These are phyloP conservation scores for Torulaspora pretoriensis DNA, from an alignment of 1,139 yeast genomes.

Conservation along the genomic window DNA sequence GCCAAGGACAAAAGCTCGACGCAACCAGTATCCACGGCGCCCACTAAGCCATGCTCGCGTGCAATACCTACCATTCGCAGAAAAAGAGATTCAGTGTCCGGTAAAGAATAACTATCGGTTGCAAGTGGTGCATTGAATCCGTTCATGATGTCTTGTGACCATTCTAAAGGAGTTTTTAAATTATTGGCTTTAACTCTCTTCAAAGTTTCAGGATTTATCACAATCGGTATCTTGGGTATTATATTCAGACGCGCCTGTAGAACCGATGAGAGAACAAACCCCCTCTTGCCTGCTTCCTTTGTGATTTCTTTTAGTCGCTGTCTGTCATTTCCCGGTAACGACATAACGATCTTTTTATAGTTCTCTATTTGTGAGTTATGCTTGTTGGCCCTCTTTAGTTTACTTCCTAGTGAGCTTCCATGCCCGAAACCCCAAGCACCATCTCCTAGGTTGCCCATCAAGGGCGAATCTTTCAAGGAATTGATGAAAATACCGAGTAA, in stretches of 20 bases:
- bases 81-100: slow-evolving; percentile 69
- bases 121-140: slow-evolving; percentile 85
- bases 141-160: slow-evolving; percentile 91
- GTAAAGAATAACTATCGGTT: slow-evolving; percentile 73
- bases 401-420: slow-evolving; percentile 24
- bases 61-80: slow-evolving; percentile 77
- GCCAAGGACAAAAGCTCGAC: slow-evolving; percentile 77
- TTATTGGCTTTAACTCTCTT: slow-evolving; percentile 43
- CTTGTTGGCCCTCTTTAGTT: slow-evolving; percentile 28
- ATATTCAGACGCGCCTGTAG: slow-evolving; percentile 79
- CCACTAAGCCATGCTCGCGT: slow-evolving; percentile 88
- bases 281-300: slow-evolving; percentile 73
- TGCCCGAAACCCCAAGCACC: slow-evolving; percentile 36
- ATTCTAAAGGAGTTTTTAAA: slow-evolving; percentile 58
- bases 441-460: slow-evolving; percentile 25
- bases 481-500: slow-evolving; percentile 79
- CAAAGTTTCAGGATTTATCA: slow-evolving; percentile 42
- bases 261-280: slow-evolving; percentile 70
- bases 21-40: slow-evolving; percentile 67
- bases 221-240: slow-evolving; percentile 84
- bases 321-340: slow-evolving; percentile 79
- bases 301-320: slow-evolving; percentile 79
- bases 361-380: slow-evolving; percentile 62
- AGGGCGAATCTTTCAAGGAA: slow-evolving; percentile 54
- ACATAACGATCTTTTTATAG: slow-evolving; percentile 80